Evolutionary conservation across 306 rosid genomes (phyloP).

Genomic region (Vigna nakashimae): DNA sequence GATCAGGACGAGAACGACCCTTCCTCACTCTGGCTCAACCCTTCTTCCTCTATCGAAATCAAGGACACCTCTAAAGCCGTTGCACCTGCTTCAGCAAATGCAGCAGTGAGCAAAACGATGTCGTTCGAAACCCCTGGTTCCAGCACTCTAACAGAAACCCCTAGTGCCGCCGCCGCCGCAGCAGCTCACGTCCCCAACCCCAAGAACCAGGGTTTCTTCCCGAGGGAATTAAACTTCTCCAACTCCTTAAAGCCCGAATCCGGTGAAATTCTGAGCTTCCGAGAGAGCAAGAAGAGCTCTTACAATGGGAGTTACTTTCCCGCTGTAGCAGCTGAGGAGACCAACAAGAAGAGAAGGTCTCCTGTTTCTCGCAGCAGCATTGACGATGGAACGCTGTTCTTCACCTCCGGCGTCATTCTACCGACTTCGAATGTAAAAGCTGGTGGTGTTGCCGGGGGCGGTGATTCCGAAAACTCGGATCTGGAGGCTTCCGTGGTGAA

Average conservation of each 20-base stretch:
- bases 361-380: constrained; percentile 66
- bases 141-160: constrained; percentile 64
- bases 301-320: constrained; percentile 55
- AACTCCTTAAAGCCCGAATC: constrained; percentile 77
- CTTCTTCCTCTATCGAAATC: constrained; percentile 57
- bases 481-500: constrained; percentile 75
- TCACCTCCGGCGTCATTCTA: constrained; percentile 69
- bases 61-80: constrained; percentile 49
- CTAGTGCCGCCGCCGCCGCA: constrained; percentile 51
- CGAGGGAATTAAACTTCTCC: constrained; percentile 73
- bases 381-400: constrained; percentile 81
- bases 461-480: constrained; percentile 71
- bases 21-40: constrained; percentile 78
- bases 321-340: constrained; percentile 57
- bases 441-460: neutral
- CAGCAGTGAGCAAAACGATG: constrained; percentile 46
- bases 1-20: constrained; percentile 90
- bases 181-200: constrained; percentile 40
- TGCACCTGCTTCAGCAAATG: neutral
- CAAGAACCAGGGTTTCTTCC: constrained; percentile 61
- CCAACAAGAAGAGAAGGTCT: constrained; percentile 66
- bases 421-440: constrained; percentile 56
- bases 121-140: constrained; percentile 69
- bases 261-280: constrained; percentile 82
- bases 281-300: constrained; percentile 71